Evolutionary conservation across 2,329 filamentous ascomycete genomes (phyloP), one percentile per base, ranked within the genome.

Genomic region (Colletotrichum abscissum): DNA sequence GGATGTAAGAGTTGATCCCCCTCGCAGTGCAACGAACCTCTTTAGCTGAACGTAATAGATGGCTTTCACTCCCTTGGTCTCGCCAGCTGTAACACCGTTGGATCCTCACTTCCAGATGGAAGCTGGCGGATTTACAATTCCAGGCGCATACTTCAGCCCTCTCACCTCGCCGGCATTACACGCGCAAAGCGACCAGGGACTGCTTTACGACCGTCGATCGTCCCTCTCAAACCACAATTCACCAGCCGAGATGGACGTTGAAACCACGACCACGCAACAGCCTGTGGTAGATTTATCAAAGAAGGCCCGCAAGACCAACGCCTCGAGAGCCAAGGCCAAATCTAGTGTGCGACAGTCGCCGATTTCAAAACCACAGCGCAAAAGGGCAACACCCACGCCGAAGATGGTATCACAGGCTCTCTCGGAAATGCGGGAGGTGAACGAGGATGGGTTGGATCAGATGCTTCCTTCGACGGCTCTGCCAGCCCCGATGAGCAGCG

Each of bases 51-150:
- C 74, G 76, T 38, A 65, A 33, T 78, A 93, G 90, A 91, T 94
- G 89, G 87, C 91, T 11, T 95, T 95, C 79, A 96, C 94, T 2
- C 94, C 94, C 1, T 87, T 96, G 35, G 93, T 94, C 12, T 95
- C 94, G 22, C 94, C 94, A n/a, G 94, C 93, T 5, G 93, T 96
- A 56, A 95, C 94, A 2, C 94, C 94, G 26, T 87, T 95, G 63
- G 94, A 95, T 78, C 87, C 90, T 55, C 91, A 92, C 75, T 95
- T 94, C 79, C 86, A 88, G 58, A 84, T 90, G 73, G 89, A 91
- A 28, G 83, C 82, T 38, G 84, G 85, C 60, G 84, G 85, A 57
- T 94, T 91, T 77, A 88, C 89, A 6, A 87, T 94, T 4, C 91
- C 92, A 0, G 90, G 89, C 46, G 89, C 93, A 42, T 96, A 95